Base-by-base conservation (phyloP, 768 basidiomycete species). In the Wakefieldia striispora region DNA sequence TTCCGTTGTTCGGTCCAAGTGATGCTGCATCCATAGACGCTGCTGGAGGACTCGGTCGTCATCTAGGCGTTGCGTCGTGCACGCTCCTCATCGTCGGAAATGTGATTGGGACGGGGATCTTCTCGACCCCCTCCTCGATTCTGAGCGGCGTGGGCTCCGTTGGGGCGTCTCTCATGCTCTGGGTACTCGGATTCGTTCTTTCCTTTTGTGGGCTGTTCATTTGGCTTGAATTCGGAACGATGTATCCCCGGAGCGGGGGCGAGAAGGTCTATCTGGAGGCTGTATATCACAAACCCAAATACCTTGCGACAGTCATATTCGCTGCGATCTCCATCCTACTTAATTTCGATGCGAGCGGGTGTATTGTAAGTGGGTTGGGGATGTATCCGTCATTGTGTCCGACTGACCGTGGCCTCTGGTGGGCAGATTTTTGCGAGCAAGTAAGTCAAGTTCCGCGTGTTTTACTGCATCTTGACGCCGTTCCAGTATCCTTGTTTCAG, bases 181-280 rank as follows among this genome's bases (percentile, higher is more conserved):
- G 81, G 82, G 76, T 82, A 0, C 75, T 83, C 19, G 82, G 81
- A 2, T 81, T 82, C 56, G 55, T 75, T 1, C 70, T 83, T 3
- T 81, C 81, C 0, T 78, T 77, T 51, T 83, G 78, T 49, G 81
- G 81, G 0, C 64, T 82, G 7, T 82, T 83, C 57, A 74, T 82
- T 47, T 82, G 80, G 80, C 75, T 83, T 17, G 81, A 83, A 52
- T 76, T 77, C 42, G 82, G 82, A 4, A 78, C 80, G 2, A 83
- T 83, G 81, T 80, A 75, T 51, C 82, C 81, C 4, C 73, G 81
- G 1, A 80, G 77, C 16, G 81, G 82, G 12, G 81, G 81, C 6
- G 81, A 83, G 59, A 82, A 83, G 61, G 81, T 82, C 4, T 82
- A 83, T 54, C 67, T 81, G 20, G 82, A 83, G 59, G 79, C 75